phyloP scores from a whole-genome alignment of 768 basidiomycete genomes.

The Lactarius hengduanensis region DNA sequence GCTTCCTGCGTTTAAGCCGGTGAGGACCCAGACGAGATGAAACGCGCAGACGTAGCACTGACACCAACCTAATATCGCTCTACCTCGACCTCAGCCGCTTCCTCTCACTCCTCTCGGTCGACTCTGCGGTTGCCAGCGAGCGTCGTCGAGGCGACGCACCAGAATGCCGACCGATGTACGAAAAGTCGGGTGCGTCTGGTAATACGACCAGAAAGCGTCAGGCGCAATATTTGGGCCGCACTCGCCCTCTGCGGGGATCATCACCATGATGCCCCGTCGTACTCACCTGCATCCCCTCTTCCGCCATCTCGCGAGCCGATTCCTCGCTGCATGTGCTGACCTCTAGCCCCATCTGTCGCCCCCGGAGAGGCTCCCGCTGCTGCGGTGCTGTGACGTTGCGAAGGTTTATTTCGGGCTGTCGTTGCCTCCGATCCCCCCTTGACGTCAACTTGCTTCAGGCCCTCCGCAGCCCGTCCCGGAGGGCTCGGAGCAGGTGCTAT shows the following conservation, averaged over 20 bases:
- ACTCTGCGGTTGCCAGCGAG: not conserved
- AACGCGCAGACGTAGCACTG: not conserved
- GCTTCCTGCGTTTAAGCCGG: not conserved
- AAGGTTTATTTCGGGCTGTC: not conserved
- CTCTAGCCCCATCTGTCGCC: not conserved
- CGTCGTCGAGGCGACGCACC: not conserved
- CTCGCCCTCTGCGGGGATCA: not conserved
- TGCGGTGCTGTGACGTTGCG: not conserved
- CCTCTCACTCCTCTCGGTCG: not conserved
- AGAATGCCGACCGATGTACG: not conserved
- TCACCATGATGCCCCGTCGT: not conserved
- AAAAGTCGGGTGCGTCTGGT: not conserved
- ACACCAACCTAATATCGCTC: not conserved
- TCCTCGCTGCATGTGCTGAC: not conserved
- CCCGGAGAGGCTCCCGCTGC: not conserved
- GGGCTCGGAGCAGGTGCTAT: not conserved
- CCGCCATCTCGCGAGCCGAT: not conserved
- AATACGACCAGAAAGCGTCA: not conserved
- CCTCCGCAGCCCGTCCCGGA: not conserved
- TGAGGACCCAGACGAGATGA: not conserved
- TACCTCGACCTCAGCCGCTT: slow-evolving; percentile 1
- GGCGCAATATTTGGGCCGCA: not conserved
- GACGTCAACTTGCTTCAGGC: not conserved
- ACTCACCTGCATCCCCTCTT: slow-evolving; percentile 1
- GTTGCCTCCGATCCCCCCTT: not conserved